Percentiles rank a stretch among this genome's conserved stretches.
Evolutionary conservation across 78 protist genomes (phyloP).

Genomic region (Chrysochromulina tobinii): DNA sequence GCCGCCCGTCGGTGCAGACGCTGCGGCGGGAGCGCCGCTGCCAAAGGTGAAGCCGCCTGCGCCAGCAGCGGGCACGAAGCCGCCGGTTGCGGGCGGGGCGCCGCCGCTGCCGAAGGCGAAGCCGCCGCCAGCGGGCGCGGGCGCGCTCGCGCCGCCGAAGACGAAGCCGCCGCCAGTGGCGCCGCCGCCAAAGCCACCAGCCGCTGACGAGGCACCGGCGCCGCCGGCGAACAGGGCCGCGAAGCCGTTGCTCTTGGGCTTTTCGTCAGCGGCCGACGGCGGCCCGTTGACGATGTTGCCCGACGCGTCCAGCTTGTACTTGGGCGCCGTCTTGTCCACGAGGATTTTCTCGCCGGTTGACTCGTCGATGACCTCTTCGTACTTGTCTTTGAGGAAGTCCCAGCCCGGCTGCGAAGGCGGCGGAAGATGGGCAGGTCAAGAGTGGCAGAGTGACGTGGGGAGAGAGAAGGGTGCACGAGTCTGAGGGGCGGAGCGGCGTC

Average conservation of each 20-base stretch:
- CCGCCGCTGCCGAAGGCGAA: not conserved
- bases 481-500: too few species aligned
- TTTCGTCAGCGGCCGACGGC: not conserved
- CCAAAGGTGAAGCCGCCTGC: not conserved
- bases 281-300: constrained; percentile 1
- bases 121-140: not conserved
- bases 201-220: not conserved
- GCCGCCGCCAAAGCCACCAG: not conserved
- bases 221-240: not conserved
- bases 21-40: not conserved
- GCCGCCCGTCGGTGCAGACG: not conserved
- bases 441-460: too few species aligned
- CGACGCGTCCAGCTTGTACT: not conserved
- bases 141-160: not conserved
- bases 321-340: not conserved
- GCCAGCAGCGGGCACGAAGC: not conserved
- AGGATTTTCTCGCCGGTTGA: not conserved
- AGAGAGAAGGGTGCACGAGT: too few species aligned
- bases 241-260: not conserved
- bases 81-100: not conserved
- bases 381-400: too few species aligned
- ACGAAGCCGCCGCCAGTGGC: not conserved
- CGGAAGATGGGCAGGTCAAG: too few species aligned
- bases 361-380: not conserved
- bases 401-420: too few species aligned